Conservation (phyloP, 257 asterid genomes). For the Parsonsia alboflavescens region DNA sequence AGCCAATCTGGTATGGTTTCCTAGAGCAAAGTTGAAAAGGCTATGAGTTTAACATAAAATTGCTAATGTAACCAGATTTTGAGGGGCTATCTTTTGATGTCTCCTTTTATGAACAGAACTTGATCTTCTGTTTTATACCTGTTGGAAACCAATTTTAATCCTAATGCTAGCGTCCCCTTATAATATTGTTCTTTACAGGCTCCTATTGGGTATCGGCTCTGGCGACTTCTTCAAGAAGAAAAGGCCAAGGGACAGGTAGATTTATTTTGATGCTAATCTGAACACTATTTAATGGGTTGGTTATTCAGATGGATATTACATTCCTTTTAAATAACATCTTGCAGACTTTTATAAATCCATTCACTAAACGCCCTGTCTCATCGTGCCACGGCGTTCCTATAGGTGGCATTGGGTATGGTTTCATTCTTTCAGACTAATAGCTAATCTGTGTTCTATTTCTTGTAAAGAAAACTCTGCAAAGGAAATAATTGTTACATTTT, state of each 20-base stretch:
- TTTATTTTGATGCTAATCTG: background rate
- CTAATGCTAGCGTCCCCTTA: constrained; percentile 1
- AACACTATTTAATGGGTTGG: constrained; percentile 4
- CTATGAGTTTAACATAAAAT: background rate
- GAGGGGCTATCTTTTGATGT: background rate
- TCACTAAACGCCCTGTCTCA: constrained; percentile 57
- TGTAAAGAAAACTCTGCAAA: background rate
- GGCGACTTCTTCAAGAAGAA: constrained; percentile 57
- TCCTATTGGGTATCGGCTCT: constrained; percentile 81
- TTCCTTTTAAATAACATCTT: constrained; percentile 22
- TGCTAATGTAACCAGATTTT: background rate
- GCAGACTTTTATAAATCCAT: constrained; percentile 88
- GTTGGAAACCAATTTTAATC: background rate
- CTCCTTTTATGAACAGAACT: background rate
- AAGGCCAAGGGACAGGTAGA: constrained; percentile 40
- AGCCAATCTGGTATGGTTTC: background rate
- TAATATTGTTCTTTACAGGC: constrained; percentile 47
- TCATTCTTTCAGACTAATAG: background rate
- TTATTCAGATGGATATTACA: constrained; percentile 12
- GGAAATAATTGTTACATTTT: background rate
- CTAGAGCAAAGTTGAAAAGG: background rate
- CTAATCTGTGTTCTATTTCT: background rate
- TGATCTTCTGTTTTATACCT: background rate
- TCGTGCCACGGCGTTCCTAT: constrained; percentile 94
- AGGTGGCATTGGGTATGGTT: constrained; percentile 90